These are phyloP conservation scores for Chalciporus sp. DNA, from an alignment of 1,284 basidiomycete species.

Conservation along the genomic window DNA sequence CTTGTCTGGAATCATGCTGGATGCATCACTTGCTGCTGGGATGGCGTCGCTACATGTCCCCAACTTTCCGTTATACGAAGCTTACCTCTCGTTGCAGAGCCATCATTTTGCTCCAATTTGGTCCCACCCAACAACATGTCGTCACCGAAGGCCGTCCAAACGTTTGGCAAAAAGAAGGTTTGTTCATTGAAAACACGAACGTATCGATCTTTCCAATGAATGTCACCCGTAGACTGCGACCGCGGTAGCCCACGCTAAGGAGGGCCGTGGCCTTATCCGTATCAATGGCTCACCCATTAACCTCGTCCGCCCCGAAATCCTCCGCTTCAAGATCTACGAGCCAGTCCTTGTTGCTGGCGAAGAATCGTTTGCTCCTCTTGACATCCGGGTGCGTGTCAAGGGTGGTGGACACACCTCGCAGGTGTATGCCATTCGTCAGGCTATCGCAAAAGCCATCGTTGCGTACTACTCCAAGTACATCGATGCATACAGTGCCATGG, in stretches of 20 bases:
- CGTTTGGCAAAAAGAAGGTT: constrained; percentile 99
- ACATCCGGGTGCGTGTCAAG: constrained; percentile 98
- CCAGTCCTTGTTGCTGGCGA: constrained; percentile 88
- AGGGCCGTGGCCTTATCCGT: constrained; percentile 97
- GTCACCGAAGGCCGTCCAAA: constrained; percentile 87
- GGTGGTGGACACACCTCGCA: constrained; percentile 99
- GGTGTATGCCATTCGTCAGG: constrained; percentile 99
- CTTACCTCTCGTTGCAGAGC: constrained; percentile 27
- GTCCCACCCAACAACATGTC: constrained; percentile 57
- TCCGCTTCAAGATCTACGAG: constrained; percentile 99
- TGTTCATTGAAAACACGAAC: constrained; percentile 29
- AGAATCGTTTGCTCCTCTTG: constrained; percentile 82
- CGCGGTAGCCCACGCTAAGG: constrained; percentile 93
- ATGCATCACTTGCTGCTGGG: constrained; percentile 37
- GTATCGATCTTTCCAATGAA: constrained; percentile 9
- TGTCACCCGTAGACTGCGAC: constrained; percentile 78
- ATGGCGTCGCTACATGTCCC: constrained; percentile 34
- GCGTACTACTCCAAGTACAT: constrained; percentile 99
- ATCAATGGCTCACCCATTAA: constrained; percentile 97
- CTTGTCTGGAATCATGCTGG: constrained; percentile 37
- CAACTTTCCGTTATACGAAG: background rate
- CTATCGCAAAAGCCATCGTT: constrained; percentile 97
- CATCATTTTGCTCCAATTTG: constrained; percentile 13
- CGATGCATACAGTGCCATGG: constrained; percentile 96
- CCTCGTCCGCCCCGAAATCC: constrained; percentile 92